Conservation (phyloP, 2,329 filamentous ascomycete species). For the Xylaria sp. region DNA sequence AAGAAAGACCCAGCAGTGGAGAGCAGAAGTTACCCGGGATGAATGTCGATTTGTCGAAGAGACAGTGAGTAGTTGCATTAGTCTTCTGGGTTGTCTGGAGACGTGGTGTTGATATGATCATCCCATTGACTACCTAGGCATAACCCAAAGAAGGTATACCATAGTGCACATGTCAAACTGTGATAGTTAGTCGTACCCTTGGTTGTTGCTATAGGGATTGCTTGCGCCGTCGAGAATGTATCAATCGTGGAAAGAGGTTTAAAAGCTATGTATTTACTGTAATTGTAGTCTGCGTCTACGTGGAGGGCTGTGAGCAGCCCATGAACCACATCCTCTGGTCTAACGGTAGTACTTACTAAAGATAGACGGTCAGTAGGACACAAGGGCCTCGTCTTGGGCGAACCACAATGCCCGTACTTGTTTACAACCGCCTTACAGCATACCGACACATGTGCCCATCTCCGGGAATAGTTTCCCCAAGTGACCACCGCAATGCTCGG, state of each 20-base stretch:
- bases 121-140: constrained; percentile 4
- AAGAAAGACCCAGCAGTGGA: constrained; percentile 30
- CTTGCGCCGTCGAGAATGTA: constrained; percentile 15
- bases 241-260: constrained; percentile 3
- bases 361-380: not conserved
- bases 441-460: constrained; percentile 5
- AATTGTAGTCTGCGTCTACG: not conserved
- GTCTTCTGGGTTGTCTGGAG: constrained; percentile 22
- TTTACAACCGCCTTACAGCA: not conserved
- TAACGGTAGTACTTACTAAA: not conserved
- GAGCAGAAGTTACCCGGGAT: constrained; percentile 34
- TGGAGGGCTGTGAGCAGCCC: not conserved
- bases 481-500: constrained; percentile 1
- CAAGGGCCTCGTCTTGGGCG: not conserved
- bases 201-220: constrained; percentile 31
- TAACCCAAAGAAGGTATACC: not conserved
- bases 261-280: too few species aligned
- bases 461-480: not conserved
- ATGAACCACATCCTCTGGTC: not conserved
- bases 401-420: not conserved
- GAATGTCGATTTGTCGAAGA: constrained; percentile 36
- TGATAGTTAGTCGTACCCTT: not conserved
- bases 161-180: not conserved
- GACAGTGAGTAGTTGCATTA: constrained; percentile 36
- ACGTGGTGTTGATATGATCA: constrained; percentile 15